phyloP scores from a whole-genome alignment of 768 basidiomycete genomes.

The Tricholoma saponaceum region DNA sequence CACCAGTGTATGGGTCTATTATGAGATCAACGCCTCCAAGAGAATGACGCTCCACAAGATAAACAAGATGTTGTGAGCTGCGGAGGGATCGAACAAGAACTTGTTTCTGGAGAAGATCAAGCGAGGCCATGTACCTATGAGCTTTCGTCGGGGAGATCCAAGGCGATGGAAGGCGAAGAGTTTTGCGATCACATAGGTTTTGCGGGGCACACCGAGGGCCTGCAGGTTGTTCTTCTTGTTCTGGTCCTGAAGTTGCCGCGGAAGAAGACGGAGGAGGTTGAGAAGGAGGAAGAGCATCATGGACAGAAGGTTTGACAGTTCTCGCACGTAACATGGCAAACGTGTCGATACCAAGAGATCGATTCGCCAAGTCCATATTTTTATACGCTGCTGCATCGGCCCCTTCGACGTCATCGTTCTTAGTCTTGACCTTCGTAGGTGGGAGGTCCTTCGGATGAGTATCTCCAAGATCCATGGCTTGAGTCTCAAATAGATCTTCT shows the following conservation, averaged over 20 bases:
- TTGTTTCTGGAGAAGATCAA: slow-evolving; percentile 66
- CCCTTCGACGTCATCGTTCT: not conserved
- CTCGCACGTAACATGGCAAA: slow-evolving; percentile 40
- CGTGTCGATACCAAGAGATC: slow-evolving; percentile 28
- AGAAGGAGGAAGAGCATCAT: not conserved
- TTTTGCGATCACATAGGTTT: slow-evolving; percentile 40
- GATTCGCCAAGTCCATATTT: slow-evolving; percentile 19
- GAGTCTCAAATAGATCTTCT: no score
- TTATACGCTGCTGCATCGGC: not conserved
- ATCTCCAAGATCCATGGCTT: not conserved
- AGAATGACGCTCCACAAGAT: slow-evolving; percentile 60
- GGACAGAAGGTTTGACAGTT: slow-evolving; percentile 18
- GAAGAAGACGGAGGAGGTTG: slow-evolving; percentile 3
- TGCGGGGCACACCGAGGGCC: slow-evolving; percentile 28
- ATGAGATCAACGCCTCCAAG: slow-evolving; percentile 64
- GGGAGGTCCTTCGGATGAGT: not conserved
- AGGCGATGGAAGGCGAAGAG: slow-evolving; percentile 36
- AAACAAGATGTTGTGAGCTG: slow-evolving; percentile 39
- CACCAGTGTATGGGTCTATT: slow-evolving; percentile 56
- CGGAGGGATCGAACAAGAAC: slow-evolving; percentile 51
- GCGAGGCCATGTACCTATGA: slow-evolving; percentile 69
- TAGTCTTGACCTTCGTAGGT: not conserved
- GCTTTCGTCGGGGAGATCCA: slow-evolving; percentile 25
- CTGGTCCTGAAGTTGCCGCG: not conserved
- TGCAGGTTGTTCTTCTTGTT: slow-evolving; percentile 3